Evolutionary conservation across 1,139 yeast species (phyloP).

Genomic region (Suzukiozyma palmioleophila): DNA sequence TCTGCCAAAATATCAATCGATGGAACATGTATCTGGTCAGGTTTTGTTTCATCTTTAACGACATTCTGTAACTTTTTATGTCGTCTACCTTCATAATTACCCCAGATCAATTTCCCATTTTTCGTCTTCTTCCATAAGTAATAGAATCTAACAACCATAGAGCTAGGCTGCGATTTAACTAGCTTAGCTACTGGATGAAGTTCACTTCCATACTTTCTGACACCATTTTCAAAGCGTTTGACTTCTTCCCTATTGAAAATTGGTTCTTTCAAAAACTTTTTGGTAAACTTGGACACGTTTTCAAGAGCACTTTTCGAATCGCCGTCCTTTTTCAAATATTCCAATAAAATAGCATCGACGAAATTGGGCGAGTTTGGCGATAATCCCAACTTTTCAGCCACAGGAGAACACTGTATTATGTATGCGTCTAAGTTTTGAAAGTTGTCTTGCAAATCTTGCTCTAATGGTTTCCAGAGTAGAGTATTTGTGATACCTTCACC

Average conservation of each 20-base stretch:
- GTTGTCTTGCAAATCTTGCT: constrained; percentile 24
- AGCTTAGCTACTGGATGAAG: constrained; percentile 65
- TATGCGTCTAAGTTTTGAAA: constrained; percentile 47
- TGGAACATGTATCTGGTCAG: constrained; percentile 9
- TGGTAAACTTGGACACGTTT: constrained; percentile 40
- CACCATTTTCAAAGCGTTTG: constrained; percentile 69
- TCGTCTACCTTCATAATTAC: constrained; percentile 68
- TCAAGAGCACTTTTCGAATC: constrained; percentile 44
- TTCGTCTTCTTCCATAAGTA: constrained; percentile 89
- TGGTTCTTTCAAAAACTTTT: constrained; percentile 68
- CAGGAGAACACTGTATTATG: constrained; percentile 48
- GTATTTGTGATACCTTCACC: constrained; percentile 52
- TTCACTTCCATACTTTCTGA: constrained; percentile 72
- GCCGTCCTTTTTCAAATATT: constrained; percentile 49
- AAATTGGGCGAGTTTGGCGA: constrained; percentile 66
- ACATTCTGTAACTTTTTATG: constrained; percentile 47
- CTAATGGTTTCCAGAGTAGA: constrained; percentile 61
- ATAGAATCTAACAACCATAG: constrained; percentile 80
- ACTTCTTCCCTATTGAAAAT: constrained; percentile 63
- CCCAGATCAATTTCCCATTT: constrained; percentile 77
- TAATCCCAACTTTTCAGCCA: constrained; percentile 51
- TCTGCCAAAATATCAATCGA: constrained; percentile 46
- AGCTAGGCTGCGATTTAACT: constrained; percentile 64
- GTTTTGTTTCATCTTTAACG: constrained; percentile 24
- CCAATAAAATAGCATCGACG: constrained; percentile 62